phyloP scores from a whole-genome alignment of 176 grass and related monocot genomes.

The Raddia guianensis region DNA sequence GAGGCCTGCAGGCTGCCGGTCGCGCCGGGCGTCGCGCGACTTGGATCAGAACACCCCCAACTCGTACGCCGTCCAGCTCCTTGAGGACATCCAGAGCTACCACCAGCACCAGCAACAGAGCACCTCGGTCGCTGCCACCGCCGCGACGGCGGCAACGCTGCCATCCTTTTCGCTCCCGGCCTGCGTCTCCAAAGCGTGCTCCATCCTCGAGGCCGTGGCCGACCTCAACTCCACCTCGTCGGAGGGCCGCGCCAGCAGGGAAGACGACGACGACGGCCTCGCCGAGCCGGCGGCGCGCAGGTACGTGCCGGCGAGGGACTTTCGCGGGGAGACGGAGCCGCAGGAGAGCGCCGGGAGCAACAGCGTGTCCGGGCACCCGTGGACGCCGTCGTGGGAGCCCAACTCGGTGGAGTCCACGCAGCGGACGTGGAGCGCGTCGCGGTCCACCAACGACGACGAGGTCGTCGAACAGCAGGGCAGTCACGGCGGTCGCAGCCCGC shows the following conservation, averaged over 20 bases:
- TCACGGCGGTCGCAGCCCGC: conserved; percentile 27
- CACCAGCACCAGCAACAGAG: conserved; percentile 47
- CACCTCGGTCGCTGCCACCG: conserved; percentile 16
- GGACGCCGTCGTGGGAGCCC: conserved; percentile 65
- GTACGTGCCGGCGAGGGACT: conserved; percentile 53
- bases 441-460: conserved; percentile 52
- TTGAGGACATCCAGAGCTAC: conserved; percentile 93
- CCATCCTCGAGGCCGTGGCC: conserved; percentile 86
- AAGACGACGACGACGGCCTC: conserved; percentile 12
- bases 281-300: conserved; percentile 58
- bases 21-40: conserved; percentile 68
- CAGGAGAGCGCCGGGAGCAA: conserved; percentile 95
- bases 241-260: conserved; percentile 28
- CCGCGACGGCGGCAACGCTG: conserved; percentile 1
- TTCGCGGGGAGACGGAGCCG: conserved; percentile 56
- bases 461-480: conserved; percentile 53
- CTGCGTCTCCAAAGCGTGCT: conserved; percentile 84
- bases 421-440: conserved; percentile 55
- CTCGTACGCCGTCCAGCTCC: conserved; percentile 68
- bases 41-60: conserved; percentile 56
- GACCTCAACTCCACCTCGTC: conserved; percentile 78
- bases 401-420: conserved; percentile 73
- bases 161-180: conserved; percentile 66
- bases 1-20: conserved; percentile 47
- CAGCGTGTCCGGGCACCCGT: conserved; percentile 61